Evolutionary conservation across 331 rosid genomes (phyloP).

Genomic region (Dryas integrifolia): DNA sequence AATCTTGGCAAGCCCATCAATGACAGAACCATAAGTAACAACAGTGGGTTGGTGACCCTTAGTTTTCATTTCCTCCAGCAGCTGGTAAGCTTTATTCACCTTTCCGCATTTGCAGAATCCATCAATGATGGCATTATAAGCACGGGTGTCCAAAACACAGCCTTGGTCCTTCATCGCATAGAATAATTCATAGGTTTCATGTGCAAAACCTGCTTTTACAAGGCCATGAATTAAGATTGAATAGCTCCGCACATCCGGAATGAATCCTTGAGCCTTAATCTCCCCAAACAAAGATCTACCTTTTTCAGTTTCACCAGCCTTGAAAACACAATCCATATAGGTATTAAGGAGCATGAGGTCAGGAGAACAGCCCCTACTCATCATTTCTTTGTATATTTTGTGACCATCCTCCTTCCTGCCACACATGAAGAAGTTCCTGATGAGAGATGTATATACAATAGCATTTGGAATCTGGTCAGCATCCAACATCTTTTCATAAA

Average conservation of each 20-base stretch:
- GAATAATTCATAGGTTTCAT: constrained; percentile 66
- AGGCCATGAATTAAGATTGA: constrained; percentile 87
- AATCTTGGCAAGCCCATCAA: constrained; percentile 89
- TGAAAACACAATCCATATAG: constrained; percentile 91
- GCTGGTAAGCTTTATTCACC: constrained; percentile 86
- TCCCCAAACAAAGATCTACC: constrained; percentile 82
- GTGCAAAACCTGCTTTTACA: constrained; percentile 84
- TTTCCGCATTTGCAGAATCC: constrained; percentile 89
- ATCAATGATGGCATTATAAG: constrained; percentile 75
- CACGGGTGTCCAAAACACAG: constrained; percentile 72
- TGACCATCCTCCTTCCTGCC: constrained; percentile 96
- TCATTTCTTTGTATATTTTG: constrained; percentile 88
- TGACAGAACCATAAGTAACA: constrained; percentile 84
- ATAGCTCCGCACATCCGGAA: constrained; percentile 74
- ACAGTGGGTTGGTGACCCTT: constrained; percentile 79
- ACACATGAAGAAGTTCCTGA: constrained; percentile 73
- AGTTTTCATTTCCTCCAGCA: constrained; percentile 84
- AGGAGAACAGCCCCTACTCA: constrained; percentile 60
- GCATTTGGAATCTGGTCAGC: constrained; percentile 59
- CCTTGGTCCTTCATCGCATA: constrained; percentile 87
- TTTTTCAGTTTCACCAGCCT: constrained; percentile 76
- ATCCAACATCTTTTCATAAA: constrained; percentile 88
- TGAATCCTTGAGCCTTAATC: constrained; percentile 60
- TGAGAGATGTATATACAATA: constrained; percentile 70
- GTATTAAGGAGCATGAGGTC: constrained; percentile 80